Conservation (phyloP, 176 grass and related monocot species). For the Cenchrus fungigraminus region DNA sequence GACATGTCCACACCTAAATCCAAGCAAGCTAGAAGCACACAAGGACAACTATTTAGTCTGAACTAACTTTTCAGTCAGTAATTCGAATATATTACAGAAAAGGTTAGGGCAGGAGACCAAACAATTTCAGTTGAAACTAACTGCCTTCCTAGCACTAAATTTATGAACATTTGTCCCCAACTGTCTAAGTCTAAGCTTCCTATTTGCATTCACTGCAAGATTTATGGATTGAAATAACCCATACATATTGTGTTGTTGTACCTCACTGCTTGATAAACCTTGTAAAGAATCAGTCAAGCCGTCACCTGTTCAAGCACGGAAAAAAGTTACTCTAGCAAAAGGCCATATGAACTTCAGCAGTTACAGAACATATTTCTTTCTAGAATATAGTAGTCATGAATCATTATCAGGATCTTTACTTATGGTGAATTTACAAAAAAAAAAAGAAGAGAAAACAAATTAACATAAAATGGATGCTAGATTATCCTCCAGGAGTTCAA, state of each 20-base stretch:
- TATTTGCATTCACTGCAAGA: background rate
- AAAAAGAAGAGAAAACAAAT: background rate
- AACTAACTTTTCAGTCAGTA: background rate
- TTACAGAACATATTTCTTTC: background rate
- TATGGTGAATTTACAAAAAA: constrained; percentile 7
- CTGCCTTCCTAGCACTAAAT: background rate
- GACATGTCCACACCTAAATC: background rate
- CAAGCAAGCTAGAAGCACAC: constrained; percentile 15
- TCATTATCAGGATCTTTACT: background rate
- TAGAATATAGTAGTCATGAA: background rate
- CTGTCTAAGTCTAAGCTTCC: constrained; percentile 18
- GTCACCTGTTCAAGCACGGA: constrained; percentile 61
- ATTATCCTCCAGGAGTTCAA: background rate
- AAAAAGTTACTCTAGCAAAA: constrained; percentile 24
- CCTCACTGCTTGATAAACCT: constrained; percentile 92
- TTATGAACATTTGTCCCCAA: constrained; percentile 10
- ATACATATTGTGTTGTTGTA: constrained; percentile 38
- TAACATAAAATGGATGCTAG: background rate
- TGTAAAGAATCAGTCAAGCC: constrained; percentile 85
- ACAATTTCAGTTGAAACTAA: constrained; percentile 11
- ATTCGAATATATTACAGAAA: background rate
- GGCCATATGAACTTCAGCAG: background rate
- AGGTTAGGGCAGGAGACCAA: background rate
- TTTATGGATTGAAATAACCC: constrained; percentile 18
- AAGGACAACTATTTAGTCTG: background rate